Evolutionary conservation across 2,329 filamentous ascomycete genomes (phyloP).

Genomic region (Blastomyces parvus): DNA sequence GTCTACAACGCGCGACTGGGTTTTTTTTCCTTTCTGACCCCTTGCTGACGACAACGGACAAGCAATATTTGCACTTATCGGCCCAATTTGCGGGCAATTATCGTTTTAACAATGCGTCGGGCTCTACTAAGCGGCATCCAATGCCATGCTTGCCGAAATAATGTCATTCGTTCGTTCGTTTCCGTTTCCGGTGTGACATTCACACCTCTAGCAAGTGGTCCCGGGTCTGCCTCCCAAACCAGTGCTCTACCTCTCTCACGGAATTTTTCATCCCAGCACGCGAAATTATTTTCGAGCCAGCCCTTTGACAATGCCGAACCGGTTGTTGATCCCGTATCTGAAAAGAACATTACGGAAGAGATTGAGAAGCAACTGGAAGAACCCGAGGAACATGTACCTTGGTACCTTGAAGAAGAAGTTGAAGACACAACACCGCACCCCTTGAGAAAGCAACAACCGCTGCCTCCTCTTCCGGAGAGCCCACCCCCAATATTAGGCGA

Average conservation of each 20-base stretch:
- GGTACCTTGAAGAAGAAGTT: conserved; percentile 56
- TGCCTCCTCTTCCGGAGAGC: conserved; percentile 57
- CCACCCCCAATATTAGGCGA: conserved; percentile 62
- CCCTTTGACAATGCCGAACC: not conserved
- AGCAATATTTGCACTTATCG: not conserved
- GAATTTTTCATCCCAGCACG: not conserved
- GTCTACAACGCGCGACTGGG: not conserved
- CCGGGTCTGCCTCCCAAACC: not conserved
- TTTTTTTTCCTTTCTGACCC: not conserved
- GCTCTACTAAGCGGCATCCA: conserved; percentile 24
- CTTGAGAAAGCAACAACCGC: conserved; percentile 44
- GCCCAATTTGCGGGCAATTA: not conserved
- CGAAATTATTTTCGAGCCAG: not conserved
- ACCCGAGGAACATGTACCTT: conserved; percentile 46
- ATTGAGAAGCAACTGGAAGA: conserved; percentile 7
- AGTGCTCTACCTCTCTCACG: not conserved
- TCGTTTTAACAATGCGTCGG: conserved; percentile 23
- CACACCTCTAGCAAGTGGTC: conserved; percentile 15
- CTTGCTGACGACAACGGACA: not conserved
- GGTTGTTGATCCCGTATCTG: not conserved
- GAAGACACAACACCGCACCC: conserved; percentile 32
- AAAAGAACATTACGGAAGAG: not conserved
- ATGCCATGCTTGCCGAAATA: conserved; percentile 25
- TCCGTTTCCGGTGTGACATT: conserved; percentile 22
- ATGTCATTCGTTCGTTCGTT: conserved; percentile 24